These are phyloP conservation scores for Thinopyrum obtusiflorum DNA, from an alignment of 202 grass and related monocot species.

Conservation along the genomic window DNA sequence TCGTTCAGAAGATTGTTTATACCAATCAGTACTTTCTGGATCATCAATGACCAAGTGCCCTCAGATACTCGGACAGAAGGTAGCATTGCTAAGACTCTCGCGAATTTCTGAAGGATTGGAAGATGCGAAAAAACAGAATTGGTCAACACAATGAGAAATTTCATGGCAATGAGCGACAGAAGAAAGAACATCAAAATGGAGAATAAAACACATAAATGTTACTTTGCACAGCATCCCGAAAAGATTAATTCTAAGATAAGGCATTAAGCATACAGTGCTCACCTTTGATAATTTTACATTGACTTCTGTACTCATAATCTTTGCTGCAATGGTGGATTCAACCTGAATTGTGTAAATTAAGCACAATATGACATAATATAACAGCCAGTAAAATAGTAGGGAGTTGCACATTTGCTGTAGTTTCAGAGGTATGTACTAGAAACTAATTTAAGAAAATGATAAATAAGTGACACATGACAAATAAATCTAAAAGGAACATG, in stretches of 20 bases:
- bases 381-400: not conserved
- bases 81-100: conserved; percentile 66
- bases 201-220: not conserved
- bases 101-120: conserved; percentile 55
- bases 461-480: not conserved
- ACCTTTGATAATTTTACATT: conserved; percentile 66
- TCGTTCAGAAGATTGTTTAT: conserved; percentile 76
- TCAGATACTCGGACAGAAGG: conserved; percentile 63
- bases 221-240: not conserved
- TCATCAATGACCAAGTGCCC: conserved; percentile 72
- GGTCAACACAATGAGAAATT: not conserved
- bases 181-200: not conserved
- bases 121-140: not conserved
- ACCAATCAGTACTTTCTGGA: conserved; percentile 71
- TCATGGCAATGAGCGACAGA: conserved; percentile 19
- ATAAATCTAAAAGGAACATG: not conserved
- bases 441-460: not conserved
- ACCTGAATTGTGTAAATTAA: conserved; percentile 61
- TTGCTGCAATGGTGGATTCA: conserved; percentile 62
- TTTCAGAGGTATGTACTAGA: conserved; percentile 11
- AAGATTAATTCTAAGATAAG: conserved; percentile 7
- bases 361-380: conserved; percentile 5
- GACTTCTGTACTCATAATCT: conserved; percentile 49
- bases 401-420: not conserved
- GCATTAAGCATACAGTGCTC: conserved; percentile 12